Evolutionary conservation across 768 basidiomycete genomes (phyloP), one percentile per base, ranked within the genome.

Genomic region (Boletus bicolor): DNA sequence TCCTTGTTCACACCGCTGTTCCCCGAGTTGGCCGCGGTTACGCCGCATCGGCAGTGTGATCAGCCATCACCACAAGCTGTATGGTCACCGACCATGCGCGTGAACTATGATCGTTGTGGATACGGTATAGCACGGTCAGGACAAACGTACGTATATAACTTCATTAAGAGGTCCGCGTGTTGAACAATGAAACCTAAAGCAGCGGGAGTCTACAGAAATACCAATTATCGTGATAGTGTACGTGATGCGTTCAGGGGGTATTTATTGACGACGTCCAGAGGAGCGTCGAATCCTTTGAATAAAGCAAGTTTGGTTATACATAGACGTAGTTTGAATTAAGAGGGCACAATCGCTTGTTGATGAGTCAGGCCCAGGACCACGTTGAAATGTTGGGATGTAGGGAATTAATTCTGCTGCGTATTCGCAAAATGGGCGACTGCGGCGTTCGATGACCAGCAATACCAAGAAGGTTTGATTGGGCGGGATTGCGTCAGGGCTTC

Each of bases 201-300:
- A 81, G 84, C 60, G 80, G 79, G 61, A 84, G 70, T 87, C 87
- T 11, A 79, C 64, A 15, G 79, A 75, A 32, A 77, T 64, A 62
- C 81, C 82, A 68, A 86, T 85, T 6, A 82, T 79, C 56, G 80
- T 77, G 24, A 86, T 65, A 55, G 78, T 75, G 73, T 91, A 89
- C 32, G 73, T 65, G 45, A 59, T 53, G 35, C 85, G 85, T 11
- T 76, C 78, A 35, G 46, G 83, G 76, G 26, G 88, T 28, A 71
- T 57, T 86, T 86, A 21, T 69, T 70, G 1, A 77, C 72, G 35
- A 91, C 82, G 49, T 70, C 68, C 24, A 80, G 78, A 6, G 74
- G 71, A 11, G 87, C 72, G 58, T 82, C 76, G 63, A 84, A 63
- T 39, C 78, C 77, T 68, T 63, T 62, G 77, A 86, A 86, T 70